phyloP scores from a whole-genome alignment of 345 rosid species.

The Salix arbutifolia region DNA sequence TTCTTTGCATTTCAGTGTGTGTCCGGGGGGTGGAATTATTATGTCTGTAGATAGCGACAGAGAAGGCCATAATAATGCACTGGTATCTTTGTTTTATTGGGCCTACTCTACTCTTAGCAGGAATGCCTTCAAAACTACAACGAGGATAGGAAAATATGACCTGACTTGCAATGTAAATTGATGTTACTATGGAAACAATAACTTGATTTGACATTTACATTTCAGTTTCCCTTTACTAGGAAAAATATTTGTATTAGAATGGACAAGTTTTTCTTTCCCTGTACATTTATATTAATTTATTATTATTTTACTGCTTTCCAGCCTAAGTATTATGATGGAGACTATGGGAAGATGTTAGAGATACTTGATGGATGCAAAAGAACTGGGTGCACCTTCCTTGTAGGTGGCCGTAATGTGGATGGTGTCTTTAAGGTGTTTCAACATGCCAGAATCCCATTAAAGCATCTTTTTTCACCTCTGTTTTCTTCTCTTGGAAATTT shows the following conservation, averaged over 20 bases:
- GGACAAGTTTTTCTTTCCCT: no score
- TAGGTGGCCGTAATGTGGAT: constrained; percentile 78
- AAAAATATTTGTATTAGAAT: background rate
- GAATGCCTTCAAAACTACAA: no score
- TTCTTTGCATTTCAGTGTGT: background rate
- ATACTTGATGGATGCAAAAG: constrained; percentile 59
- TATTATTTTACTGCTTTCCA: constrained; percentile 27
- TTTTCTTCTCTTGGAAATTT: background rate
- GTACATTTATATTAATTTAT: background rate
- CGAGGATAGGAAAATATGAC: background rate
- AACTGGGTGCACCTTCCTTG: constrained; percentile 78
- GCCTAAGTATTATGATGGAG: constrained; percentile 84
- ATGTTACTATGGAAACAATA: background rate
- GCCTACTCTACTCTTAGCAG: no score
- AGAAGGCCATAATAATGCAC: background rate
- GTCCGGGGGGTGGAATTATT: background rate
- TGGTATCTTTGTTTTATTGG: no score
- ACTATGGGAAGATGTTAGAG: constrained; percentile 61
- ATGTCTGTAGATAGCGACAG: background rate
- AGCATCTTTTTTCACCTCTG: background rate
- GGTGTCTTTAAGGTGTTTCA: constrained; percentile 67
- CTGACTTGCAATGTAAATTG: background rate
- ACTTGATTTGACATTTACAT: background rate
- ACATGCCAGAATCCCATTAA: constrained; percentile 1
- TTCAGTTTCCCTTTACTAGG: background rate